Conservation (phyloP, 768 basidiomycete genomes). For the Boletus rufocinnamomeus region DNA sequence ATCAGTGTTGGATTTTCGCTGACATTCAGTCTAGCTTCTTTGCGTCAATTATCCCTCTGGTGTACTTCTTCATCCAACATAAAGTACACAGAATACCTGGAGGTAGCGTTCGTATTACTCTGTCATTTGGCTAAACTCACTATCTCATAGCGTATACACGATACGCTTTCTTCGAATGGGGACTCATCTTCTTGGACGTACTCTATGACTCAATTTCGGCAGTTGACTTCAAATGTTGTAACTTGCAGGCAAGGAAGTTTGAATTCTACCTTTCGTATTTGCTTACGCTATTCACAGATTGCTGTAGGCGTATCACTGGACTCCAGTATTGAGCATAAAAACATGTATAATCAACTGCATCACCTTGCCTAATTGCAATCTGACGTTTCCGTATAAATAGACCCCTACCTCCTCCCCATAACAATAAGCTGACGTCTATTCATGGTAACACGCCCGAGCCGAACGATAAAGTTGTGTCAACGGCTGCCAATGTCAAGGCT, state of each 20-base stretch:
- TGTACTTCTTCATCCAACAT: constrained; percentile 87
- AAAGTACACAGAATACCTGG: constrained; percentile 79
- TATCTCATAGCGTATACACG: constrained; percentile 68
- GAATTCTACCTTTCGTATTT: background rate
- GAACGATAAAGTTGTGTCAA: background rate
- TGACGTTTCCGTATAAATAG: constrained; percentile 28
- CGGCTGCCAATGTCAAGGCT: background rate
- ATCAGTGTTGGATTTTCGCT: background rate
- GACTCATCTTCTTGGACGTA: constrained; percentile 71
- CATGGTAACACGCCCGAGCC: background rate
- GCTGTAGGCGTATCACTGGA: constrained; percentile 33
- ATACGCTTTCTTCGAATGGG: constrained; percentile 90
- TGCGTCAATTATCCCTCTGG: constrained; percentile 62
- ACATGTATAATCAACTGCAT: constrained; percentile 49
- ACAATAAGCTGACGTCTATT: constrained; percentile 9
- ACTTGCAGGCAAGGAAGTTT: constrained; percentile 49
- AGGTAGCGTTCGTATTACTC: constrained; percentile 45
- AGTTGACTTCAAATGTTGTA: constrained; percentile 55
- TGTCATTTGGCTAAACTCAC: background rate
- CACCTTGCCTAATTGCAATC: constrained; percentile 37
- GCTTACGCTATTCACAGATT: constrained; percentile 15
- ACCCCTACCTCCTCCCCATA: constrained; percentile 8
- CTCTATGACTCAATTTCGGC: constrained; percentile 69
- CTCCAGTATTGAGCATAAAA: constrained; percentile 25
- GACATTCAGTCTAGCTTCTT: constrained; percentile 59